Percentiles rank a stretch among this genome's conserved stretches.
These are phyloP conservation scores for Xylaria polymorpha DNA, from an alignment of 2,329 filamentous ascomycete species.

Conservation along the genomic window DNA sequence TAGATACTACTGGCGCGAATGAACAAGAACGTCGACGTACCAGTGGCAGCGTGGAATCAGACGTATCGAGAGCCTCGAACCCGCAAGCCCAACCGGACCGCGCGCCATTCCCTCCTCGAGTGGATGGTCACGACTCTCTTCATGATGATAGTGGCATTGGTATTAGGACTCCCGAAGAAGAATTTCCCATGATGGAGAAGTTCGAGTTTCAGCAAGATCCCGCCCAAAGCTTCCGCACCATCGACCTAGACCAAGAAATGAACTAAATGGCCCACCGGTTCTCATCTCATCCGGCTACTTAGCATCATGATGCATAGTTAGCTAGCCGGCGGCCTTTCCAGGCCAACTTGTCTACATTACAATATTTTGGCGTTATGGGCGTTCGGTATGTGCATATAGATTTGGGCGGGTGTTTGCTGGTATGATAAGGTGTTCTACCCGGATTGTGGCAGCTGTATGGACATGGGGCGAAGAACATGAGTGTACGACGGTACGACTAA, in stretches of 20 bases:
- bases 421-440: conserved; percentile 17
- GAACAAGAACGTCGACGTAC: conserved; percentile 56
- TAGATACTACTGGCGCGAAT: conserved; percentile 52
- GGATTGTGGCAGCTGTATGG: conserved; percentile 17
- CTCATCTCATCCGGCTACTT: neutral
- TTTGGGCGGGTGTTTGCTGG: conserved; percentile 5
- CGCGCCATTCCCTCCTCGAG: conserved; percentile 62
- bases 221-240: conserved; percentile 49
- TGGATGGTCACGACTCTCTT: conserved; percentile 59
- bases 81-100: conserved; percentile 62
- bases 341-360: conserved; percentile 34
- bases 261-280: conserved; percentile 10
- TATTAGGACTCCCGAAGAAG: conserved; percentile 74
- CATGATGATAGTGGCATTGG: conserved; percentile 81
- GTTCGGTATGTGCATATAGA: conserved; percentile 33
- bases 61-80: conserved; percentile 53
- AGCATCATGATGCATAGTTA: conserved; percentile 17
- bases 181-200: conserved; percentile 71
- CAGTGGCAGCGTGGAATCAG: conserved; percentile 60
- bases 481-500: conserved; percentile 45
- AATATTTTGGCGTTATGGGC: conserved; percentile 36
- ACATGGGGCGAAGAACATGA: conserved; percentile 34
- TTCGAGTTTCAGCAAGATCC: conserved; percentile 60
- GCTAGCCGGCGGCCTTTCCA: conserved; percentile 26
- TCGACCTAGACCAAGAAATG: conserved; percentile 39